Evolutionary conservation across 257 asterid species (phyloP), one percentile per base, ranked within the genome.

Genomic region (Hygrophila difformis): DNA sequence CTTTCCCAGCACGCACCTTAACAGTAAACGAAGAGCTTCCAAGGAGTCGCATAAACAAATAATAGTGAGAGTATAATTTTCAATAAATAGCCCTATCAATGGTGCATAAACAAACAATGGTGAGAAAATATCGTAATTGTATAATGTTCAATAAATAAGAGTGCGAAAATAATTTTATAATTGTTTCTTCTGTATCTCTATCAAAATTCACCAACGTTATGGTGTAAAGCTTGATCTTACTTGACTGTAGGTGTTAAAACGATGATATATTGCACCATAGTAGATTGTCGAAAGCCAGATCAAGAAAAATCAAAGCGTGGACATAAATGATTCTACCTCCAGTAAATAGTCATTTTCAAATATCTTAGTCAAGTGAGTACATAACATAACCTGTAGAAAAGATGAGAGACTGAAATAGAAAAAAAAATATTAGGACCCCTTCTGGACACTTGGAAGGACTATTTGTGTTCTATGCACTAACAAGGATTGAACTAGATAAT

Each of bases 291-390:
- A 36, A 57, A 63, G 55, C 42, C 39, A 45, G 45, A 49, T 46
- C 50, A 39, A 18, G 35, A 38, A 36, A 46, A 49, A 56, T 23
- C 50, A 21, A 64, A 64, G 38, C 41, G 60, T 44, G 45, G 31
- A 14, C 34, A 53, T n/a, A n/a, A 44, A 38, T 47, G 41, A 43
- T 41, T 48, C 31, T 81, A 89, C 98, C 96, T 82, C 80, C 61
- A 61, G 51, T 49, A 82, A 61, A 69, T 66, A 75, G 62, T 79
- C 73, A 58, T 68, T 73, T 70, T 79, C 82, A 72, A 89, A 78
- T 51, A 89, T 72, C 80, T 89, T 96, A 24, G 81, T 82, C 77
- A 89, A 72, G 73, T 89, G 98, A 52, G 98, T 89, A 58, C 93
- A 85, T 34, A 85, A 63, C 73, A 89, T 50, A 62, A 89, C 96